Conservation (phyloP, 805 yeast species). For the Spathaspora sp. region DNA sequence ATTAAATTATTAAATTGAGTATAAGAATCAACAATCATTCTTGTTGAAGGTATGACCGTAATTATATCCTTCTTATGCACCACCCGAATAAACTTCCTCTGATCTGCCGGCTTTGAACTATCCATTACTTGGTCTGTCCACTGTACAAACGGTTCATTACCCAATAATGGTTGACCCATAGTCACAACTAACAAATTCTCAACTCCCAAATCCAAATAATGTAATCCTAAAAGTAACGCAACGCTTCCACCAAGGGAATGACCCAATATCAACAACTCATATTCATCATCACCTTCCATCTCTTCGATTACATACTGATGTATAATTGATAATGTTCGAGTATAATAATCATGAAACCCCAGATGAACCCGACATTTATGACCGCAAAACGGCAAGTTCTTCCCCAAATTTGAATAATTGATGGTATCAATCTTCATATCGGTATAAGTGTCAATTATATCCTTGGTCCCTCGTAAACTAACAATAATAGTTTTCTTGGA, state of each 20-base stretch:
- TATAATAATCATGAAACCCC: constrained; percentile 31
- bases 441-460: constrained; percentile 34
- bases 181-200: constrained; percentile 31
- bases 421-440: constrained; percentile 38
- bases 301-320: constrained; percentile 20
- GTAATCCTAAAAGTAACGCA: constrained; percentile 32
- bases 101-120: constrained; percentile 17
- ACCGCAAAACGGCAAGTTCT: constrained; percentile 23
- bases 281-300: constrained; percentile 16
- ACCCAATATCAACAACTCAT: constrained; percentile 23
- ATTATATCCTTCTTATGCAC: constrained; percentile 24
- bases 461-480: constrained; percentile 42
- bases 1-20: constrained; percentile 35
- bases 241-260: constrained; percentile 42
- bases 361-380: constrained; percentile 34
- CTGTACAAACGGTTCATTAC: constrained; percentile 32
- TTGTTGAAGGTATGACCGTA: constrained; percentile 23
- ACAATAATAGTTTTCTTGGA: constrained; percentile 27
- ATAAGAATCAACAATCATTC: constrained; percentile 18
- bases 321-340: constrained; percentile 23
- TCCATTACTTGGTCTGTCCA: constrained; percentile 35
- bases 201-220: constrained; percentile 32
- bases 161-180: constrained; percentile 44
- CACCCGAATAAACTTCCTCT: constrained; percentile 21
- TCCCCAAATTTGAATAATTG: constrained; percentile 19